Evolutionary conservation across 2,329 filamentous ascomycete genomes (phyloP).

Genomic region (Septoria linicola): DNA sequence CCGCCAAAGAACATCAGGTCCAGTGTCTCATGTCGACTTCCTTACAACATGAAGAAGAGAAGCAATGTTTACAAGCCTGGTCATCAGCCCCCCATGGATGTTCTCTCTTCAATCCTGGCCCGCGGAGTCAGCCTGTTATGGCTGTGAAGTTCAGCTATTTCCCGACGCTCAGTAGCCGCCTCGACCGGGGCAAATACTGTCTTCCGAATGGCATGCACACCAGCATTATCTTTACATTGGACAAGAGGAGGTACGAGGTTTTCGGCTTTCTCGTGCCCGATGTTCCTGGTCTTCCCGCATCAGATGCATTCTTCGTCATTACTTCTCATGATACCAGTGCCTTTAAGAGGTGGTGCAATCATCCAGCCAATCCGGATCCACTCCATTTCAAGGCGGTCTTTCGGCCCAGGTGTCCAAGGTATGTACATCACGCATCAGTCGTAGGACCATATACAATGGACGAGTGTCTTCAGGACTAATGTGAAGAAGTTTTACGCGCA

Average conservation of each 20-base stretch:
- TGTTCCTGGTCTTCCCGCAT: conserved; percentile 13
- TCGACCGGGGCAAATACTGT: conserved; percentile 1
- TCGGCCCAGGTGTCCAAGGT: conserved; percentile 15
- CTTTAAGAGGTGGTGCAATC: not conserved
- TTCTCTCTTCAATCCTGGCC: not conserved
- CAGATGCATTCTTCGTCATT: conserved; percentile 24
- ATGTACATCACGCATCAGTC: too few species aligned
- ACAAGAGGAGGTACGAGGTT: not conserved
- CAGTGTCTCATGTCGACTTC: conserved; percentile 4
- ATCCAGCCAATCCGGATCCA: not conserved
- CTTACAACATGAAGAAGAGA: conserved; percentile 5
- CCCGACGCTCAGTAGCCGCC: conserved; percentile 4
- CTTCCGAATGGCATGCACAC: conserved; percentile 6
- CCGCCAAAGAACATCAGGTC: conserved; percentile 20
- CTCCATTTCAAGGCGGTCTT: not conserved
- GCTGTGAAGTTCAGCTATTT: conserved; percentile 18
- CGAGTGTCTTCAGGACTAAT: too few species aligned
- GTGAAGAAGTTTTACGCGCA: too few species aligned
- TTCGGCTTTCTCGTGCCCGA: conserved; percentile 5
- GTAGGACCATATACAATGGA: too few species aligned
- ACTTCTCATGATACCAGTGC: not conserved
- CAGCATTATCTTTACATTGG: not conserved
- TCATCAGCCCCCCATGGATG: conserved; percentile 10
- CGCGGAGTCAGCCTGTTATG: conserved; percentile 5
- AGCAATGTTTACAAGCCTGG: conserved; percentile 11